phyloP scores from a whole-genome alignment of 352 stramenopile genomes.

The Phytophthora sojae region DNA sequence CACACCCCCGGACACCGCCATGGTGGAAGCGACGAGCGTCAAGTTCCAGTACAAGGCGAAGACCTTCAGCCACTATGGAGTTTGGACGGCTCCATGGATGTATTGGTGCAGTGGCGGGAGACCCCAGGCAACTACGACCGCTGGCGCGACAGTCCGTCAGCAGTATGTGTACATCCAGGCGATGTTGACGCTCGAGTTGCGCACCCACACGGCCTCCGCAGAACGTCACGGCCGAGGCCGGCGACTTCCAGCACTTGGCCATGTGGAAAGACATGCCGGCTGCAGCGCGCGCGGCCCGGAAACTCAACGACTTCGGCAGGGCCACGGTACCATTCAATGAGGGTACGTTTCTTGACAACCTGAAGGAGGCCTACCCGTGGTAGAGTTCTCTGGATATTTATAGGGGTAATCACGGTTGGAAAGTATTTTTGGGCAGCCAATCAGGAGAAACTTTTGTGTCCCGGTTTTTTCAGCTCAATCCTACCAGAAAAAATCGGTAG shows the following conservation, averaged over 20 bases:
- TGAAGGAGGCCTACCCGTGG: constrained; percentile 26
- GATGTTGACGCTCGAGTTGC: constrained; percentile 42
- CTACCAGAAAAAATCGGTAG: no score
- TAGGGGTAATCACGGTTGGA: no score
- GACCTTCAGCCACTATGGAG: constrained; percentile 28
- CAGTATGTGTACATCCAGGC: constrained; percentile 76
- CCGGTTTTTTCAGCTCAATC: no score
- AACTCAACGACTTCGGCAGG: constrained; percentile 35
- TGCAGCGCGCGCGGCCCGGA: constrained; percentile 31
- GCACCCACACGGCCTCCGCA: constrained; percentile 32
- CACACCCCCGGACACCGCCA: constrained; percentile 5
- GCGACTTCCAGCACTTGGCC: constrained; percentile 31
- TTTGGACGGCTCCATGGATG: no score
- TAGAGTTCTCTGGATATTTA: no score
- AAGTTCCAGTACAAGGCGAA: constrained; percentile 24
- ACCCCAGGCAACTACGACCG: no score
- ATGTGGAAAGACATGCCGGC: constrained; percentile 27
- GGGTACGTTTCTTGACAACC: constrained; percentile 28
- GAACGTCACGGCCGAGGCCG: constrained; percentile 24
- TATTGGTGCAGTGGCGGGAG: no score
- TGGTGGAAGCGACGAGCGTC: constrained; percentile 25
- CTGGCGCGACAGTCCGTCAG: no score
- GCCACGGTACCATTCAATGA: constrained; percentile 39
- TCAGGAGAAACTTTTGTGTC: no score
- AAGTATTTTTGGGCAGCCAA: no score